Evolutionary conservation across 164 flowering plant species (phyloP).

Genomic region (Euptelea pleiosperma): DNA sequence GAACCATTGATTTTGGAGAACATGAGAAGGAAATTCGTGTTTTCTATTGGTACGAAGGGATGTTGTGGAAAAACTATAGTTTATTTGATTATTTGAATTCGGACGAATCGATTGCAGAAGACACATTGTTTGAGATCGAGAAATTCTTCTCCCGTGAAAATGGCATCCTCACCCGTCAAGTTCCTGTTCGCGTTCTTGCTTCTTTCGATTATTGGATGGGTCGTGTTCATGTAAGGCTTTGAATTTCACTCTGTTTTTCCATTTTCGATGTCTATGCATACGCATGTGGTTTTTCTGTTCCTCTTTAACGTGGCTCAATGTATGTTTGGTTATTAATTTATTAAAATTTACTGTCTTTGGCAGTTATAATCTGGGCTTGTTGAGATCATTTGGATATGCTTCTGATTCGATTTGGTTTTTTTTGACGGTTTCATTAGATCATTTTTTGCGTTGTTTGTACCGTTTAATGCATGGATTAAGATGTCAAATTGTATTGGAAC

Average conservation of each 20-base stretch:
- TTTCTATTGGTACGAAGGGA: conserved; percentile 23
- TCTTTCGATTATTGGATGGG: conserved; percentile 68
- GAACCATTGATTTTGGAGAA: neutral
- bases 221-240: conserved; percentile 65
- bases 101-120: neutral
- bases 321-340: no score
- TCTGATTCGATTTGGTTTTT: no score
- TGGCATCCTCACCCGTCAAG: conserved; percentile 79
- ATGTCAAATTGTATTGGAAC: no score
- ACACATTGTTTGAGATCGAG: conserved; percentile 11
- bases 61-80: conserved; percentile 14
- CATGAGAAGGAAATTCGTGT: conserved; percentile 11
- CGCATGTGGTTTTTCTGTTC: neutral
- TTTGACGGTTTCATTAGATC: no score
- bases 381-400: no score
- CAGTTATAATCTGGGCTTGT: no score
- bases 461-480: no score
- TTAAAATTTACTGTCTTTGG: no score
- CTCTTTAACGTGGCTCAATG: neutral
- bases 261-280: no score
- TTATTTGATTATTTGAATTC: neutral
- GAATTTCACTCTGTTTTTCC: neutral
- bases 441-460: no score
- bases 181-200: conserved; percentile 68
- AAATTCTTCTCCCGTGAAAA: conserved; percentile 20